These are phyloP conservation scores for Coemansia reversa DNA, from an alignment of 192 early-diverging fungal species.

Conservation along the genomic window DNA sequence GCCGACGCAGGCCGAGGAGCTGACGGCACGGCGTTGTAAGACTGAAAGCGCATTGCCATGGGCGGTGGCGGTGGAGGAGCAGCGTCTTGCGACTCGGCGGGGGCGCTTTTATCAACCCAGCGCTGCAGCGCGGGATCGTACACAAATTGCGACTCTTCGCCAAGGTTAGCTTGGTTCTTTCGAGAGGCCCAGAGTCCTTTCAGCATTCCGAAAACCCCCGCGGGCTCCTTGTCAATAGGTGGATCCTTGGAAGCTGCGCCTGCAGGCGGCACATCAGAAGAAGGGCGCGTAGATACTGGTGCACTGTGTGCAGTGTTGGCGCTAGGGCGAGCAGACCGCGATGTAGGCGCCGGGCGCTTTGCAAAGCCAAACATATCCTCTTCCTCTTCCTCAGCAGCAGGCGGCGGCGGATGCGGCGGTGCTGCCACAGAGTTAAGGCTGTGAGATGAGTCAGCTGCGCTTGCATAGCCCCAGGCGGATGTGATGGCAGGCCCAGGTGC, in stretches of 20 bases:
- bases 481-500: constrained; percentile 11
- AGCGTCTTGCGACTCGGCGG: constrained; percentile 24
- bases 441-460: too few relatives aligned
- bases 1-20: constrained; percentile 2
- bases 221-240: constrained; percentile 58
- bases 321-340: constrained; percentile 19
- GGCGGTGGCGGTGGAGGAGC: constrained; percentile 45
- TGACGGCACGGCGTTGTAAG: constrained; percentile 22
- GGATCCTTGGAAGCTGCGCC: constrained; percentile 17
- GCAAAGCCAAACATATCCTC: constrained; percentile 57
- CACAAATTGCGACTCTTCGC: constrained; percentile 77
- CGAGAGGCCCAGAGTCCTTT: constrained; percentile 53
- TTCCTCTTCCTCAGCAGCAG: constrained; percentile 30
- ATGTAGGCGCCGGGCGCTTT: constrained; percentile 17
- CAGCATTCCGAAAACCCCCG: constrained; percentile 49
- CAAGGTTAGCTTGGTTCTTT: constrained; percentile 79
- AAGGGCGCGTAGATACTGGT: constrained; percentile 16
- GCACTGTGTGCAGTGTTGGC: constrained; percentile 25
- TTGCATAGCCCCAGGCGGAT: background rate
- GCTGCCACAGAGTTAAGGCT: background rate
- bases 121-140: constrained; percentile 83
- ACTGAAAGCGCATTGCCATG: constrained; percentile 40
- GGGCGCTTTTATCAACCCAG: constrained; percentile 70
- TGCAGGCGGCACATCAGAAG: constrained; percentile 16
- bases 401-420: background rate